Base-by-base conservation (phyloP, 495 filamentous ascomycete species). In the Podospora pseudocomata region DNA sequence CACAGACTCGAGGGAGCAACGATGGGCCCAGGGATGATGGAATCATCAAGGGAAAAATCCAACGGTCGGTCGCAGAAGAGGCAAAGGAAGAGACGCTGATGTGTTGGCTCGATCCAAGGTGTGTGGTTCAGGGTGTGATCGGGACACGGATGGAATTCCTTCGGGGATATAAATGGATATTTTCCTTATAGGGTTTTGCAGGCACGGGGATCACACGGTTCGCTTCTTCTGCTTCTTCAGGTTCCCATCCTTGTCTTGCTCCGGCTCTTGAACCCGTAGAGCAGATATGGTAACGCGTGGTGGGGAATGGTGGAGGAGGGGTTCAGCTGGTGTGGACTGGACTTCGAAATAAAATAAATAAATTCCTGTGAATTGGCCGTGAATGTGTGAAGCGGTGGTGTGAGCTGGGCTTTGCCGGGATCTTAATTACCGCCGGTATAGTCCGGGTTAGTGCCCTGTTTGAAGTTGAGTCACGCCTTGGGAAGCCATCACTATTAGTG, bases 151-250 rank as follows among this genome's bases (percentile, higher is more conserved):
- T 20, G 20, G 44, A 39, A 19, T 39, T 53, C 44, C 44, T 53
- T 53, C 27, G n/a, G 61, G 61, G 28, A 63, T 65, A 65, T 65
- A 70, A 70, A 65, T 62, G 63, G 65, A 49, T 49, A 26, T 23
- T 23, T 68, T 62, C 30, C 57, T 59, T 65, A 65, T 67, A 67
- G 68, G 54, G 61, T 20, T 20, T 63, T 39, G 39, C 28, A 34
- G 16, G 32, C n/a, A 20, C 69, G 68, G 62, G 65, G 69, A 71
- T 70, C 28, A 54, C 60, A 26, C n/a, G 15, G 44, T 18, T 26
- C 23, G 23, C 23, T 58, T 30, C 19, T 61, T 61, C 23, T 58
- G 7, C 56, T 58, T 58, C 56, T 58, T 56, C 54, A 56, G 11
- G 7, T 58, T 58, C 23, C n/a, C 39, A 6, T 49, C 39, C 39